Evolutionary conservation across 2,329 filamentous ascomycete genomes (phyloP).

Genomic region (Aspergillus sp.): DNA sequence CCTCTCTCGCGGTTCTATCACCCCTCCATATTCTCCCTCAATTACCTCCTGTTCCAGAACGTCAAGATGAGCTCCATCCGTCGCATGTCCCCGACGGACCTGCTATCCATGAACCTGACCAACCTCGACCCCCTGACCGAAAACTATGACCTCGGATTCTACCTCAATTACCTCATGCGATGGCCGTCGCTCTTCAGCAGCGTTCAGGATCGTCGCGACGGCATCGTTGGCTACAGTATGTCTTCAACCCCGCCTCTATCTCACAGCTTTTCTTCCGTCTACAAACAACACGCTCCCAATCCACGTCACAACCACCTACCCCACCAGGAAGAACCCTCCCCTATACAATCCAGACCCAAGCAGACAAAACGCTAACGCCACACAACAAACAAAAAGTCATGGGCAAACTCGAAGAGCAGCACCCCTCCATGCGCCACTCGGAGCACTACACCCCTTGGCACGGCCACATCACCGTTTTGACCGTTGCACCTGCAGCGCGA

Average conservation of each 20-base stretch:
- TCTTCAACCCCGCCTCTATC: conserved; percentile 13
- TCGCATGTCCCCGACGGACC: conserved; percentile 77
- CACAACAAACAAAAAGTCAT: conserved; percentile 65
- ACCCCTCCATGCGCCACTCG: conserved; percentile 70
- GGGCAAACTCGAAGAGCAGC: conserved; percentile 91
- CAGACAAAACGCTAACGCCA: background rate
- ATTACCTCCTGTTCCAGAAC: background rate
- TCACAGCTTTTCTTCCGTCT: background rate
- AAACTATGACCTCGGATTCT: conserved; percentile 94
- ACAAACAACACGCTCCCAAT: background rate
- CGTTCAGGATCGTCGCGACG: conserved; percentile 80
- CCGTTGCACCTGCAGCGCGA: conserved; percentile 82
- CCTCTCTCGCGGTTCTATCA: background rate
- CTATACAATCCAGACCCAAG: background rate
- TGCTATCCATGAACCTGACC: conserved; percentile 87
- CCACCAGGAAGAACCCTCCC: background rate
- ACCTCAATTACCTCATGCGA: conserved; percentile 90
- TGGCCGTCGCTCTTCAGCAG: conserved; percentile 96
- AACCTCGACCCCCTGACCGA: conserved; percentile 97
- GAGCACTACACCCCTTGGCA: conserved; percentile 98
- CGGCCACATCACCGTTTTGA: conserved; percentile 94
- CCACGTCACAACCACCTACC: background rate
- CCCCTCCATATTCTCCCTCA: background rate
- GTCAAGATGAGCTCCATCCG: conserved; percentile 75
- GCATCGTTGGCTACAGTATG: conserved; percentile 91